Conservation (phyloP, 805 yeast genomes). For the Metschnikowia cerradonensis region DNA sequence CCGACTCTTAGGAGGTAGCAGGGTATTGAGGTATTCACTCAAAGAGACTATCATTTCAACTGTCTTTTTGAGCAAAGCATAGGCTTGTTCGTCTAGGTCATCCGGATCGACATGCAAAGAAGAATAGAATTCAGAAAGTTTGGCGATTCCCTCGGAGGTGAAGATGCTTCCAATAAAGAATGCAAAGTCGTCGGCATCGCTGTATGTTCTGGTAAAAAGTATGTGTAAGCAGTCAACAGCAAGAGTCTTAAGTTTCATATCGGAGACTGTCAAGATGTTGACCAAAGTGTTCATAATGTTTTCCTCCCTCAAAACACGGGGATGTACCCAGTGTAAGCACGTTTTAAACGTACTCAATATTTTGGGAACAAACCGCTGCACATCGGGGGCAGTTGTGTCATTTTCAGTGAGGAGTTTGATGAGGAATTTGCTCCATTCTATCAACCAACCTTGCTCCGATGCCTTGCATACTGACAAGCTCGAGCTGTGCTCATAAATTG, state of each 20-base stretch:
- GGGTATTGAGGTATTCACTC: constrained; percentile 68
- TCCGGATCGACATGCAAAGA: constrained; percentile 60
- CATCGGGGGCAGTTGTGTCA: constrained; percentile 23
- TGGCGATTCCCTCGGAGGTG: constrained; percentile 64
- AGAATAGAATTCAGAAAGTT: constrained; percentile 61
- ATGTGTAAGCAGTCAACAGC: constrained; percentile 91
- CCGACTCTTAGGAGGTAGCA: constrained; percentile 32
- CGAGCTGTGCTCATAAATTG: constrained; percentile 62
- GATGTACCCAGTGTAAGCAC: constrained; percentile 87
- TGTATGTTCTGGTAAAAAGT: constrained; percentile 74
- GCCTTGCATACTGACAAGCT: constrained; percentile 62
- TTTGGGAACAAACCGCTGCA: constrained; percentile 53
- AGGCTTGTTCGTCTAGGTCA: constrained; percentile 73
- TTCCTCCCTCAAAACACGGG: constrained; percentile 63
- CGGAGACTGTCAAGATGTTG: constrained; percentile 51
- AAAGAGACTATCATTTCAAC: constrained; percentile 90
- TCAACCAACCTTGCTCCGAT: constrained; percentile 81
- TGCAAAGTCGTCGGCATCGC: constrained; percentile 62
- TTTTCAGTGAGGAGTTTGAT: constrained; percentile 31
- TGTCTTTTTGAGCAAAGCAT: constrained; percentile 79
- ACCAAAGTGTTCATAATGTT: constrained; percentile 64
- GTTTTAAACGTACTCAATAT: constrained; percentile 81
- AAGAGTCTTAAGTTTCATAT: constrained; percentile 68
- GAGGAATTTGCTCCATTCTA: constrained; percentile 54
- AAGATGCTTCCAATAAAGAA: constrained; percentile 78